Evolutionary conservation across 2,329 filamentous ascomycete genomes (phyloP).

Genomic region (Metarhizium rileyi): DNA sequence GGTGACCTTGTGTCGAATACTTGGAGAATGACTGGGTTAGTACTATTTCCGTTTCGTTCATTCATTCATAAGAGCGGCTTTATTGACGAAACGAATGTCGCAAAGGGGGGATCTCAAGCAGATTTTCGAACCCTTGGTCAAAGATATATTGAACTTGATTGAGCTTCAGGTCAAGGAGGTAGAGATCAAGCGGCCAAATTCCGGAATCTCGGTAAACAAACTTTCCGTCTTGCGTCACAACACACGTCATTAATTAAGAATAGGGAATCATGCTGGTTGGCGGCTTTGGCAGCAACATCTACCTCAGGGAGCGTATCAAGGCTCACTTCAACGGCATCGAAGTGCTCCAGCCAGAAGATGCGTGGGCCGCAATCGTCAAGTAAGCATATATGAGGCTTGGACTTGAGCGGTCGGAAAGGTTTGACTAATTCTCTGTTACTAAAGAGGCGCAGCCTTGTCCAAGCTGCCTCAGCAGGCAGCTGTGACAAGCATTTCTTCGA

Average conservation of each 20-base stretch:
- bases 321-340: slow-evolving; percentile 1
- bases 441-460: neutral
- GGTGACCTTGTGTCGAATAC: slow-evolving; percentile 6
- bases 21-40: slow-evolving; percentile 14
- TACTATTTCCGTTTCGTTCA: neutral
- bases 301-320: neutral
- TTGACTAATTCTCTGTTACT: neutral
- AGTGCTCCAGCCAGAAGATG: slow-evolving; percentile 2
- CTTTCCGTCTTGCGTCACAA: too few relatives aligned
- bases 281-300: slow-evolving; percentile 4
- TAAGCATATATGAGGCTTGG: neutral
- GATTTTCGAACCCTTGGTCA: slow-evolving; percentile 13
- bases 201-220: neutral
- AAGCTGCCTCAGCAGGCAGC: neutral
- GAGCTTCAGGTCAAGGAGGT: slow-evolving; percentile 10
- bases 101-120: slow-evolving; percentile 2
- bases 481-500: neutral
- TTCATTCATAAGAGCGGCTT: neutral
- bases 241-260: neutral
- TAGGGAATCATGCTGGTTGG: slow-evolving; percentile 6
- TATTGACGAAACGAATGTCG: neutral
- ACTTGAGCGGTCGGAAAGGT: neutral
- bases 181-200: neutral
- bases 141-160: slow-evolving; percentile 12
- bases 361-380: slow-evolving; percentile 7